Percentiles rank a stretch among this genome's conserved stretches.
Evolutionary conservation across 2,329 filamentous ascomycete species (phyloP).

Genomic region (Dactylellina drechsleri): DNA sequence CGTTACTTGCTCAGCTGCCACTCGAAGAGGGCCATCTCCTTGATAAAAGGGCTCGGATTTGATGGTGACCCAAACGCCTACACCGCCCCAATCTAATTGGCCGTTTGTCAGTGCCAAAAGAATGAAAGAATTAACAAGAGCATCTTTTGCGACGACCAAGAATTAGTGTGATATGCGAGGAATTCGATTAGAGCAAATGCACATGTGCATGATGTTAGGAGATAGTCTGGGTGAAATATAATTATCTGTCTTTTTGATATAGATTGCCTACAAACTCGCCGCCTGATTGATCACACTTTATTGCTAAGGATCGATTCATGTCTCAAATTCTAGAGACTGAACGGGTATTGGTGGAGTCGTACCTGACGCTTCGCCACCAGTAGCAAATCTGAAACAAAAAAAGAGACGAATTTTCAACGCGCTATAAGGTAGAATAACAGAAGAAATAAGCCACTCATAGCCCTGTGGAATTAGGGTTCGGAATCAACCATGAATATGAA

Average conservation of each 20-base stretch:
- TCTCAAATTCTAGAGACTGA: neutral
- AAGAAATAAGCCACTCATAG: too few species aligned
- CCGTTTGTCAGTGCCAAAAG: neutral
- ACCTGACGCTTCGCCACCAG: too few species aligned
- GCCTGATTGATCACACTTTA: too few species aligned
- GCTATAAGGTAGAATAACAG: neutral
- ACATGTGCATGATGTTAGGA: too few species aligned
- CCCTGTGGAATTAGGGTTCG: neutral
- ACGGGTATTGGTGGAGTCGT: too few species aligned
- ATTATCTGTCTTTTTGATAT: too few species aligned
- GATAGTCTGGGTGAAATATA: too few species aligned
- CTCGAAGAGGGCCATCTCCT: neutral
- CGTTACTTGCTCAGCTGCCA: too few species aligned
- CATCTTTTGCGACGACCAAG: neutral
- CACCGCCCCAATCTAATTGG: slow-evolving; percentile 14
- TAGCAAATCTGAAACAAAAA: neutral
- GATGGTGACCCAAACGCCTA: neutral
- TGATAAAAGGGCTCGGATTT: neutral
- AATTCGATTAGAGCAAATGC: too few species aligned
- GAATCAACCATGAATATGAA: neutral
- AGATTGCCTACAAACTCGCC: too few species aligned
- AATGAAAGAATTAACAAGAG: neutral
- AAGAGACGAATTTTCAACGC: neutral
- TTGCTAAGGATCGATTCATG: too few species aligned
- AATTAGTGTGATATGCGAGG: neutral